Evolutionary conservation across 768 basidiomycete genomes (phyloP).

Genomic region (Trametes cingulata): DNA sequence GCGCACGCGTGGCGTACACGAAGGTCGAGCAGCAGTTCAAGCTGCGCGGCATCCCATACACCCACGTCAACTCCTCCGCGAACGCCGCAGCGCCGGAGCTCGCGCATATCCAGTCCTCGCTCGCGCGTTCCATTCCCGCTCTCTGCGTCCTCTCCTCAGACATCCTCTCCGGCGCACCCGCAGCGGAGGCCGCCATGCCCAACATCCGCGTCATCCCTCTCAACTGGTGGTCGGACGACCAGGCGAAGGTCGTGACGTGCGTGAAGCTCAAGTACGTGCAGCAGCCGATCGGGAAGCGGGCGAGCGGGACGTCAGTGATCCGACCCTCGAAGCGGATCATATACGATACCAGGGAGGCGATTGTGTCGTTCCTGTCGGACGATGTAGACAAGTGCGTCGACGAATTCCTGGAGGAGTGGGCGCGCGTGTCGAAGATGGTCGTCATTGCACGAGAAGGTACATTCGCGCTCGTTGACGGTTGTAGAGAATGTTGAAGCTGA

Average conservation of each 20-base stretch:
- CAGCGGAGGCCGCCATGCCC: conserved; percentile 90
- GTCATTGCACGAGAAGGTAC: conserved; percentile 88
- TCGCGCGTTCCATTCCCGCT: conserved; percentile 77
- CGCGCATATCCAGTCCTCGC: conserved; percentile 65
- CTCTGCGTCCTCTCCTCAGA: conserved; percentile 81
- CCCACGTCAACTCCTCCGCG: conserved; percentile 64
- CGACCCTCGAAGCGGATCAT: conserved; percentile 87
- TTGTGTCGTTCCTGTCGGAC: conserved; percentile 87
- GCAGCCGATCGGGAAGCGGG: conserved; percentile 74
- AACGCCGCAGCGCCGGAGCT: conserved; percentile 46
- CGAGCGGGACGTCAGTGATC: conserved; percentile 59
- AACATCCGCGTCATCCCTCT: conserved; percentile 87
- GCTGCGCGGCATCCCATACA: conserved; percentile 74
- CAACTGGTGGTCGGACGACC: conserved; percentile 88
- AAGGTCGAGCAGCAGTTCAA: conserved; percentile 90
- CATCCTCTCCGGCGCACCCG: conserved; percentile 80
- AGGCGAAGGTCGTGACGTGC: conserved; percentile 81
- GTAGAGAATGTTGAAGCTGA: not conserved
- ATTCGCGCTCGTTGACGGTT: conserved; percentile 12
- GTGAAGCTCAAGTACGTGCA: conserved; percentile 91
- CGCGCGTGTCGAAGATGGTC: conserved; percentile 89
- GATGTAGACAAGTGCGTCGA: conserved; percentile 87
- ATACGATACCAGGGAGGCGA: conserved; percentile 84
- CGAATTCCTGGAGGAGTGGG: conserved; percentile 92
- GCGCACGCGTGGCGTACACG: conserved; percentile 88